Evolutionary conservation across 768 basidiomycete species (phyloP).

Genomic region (Lactarius quietus): DNA sequence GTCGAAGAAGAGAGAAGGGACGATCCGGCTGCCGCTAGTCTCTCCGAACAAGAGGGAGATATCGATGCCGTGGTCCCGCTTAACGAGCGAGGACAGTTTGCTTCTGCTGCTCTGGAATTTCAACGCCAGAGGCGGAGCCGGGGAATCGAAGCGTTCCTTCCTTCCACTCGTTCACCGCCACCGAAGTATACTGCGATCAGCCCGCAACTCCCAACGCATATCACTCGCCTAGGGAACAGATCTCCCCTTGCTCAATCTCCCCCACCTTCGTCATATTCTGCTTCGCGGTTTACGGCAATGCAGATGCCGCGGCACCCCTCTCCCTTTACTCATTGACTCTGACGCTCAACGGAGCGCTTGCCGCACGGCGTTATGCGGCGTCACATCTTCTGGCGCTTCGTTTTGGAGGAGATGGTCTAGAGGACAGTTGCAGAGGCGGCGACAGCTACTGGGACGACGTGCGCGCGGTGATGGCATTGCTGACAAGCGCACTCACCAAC

Average conservation of each 20-base stretch:
- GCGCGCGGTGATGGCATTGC: slow-evolving; percentile 63
- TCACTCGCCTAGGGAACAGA: slow-evolving; percentile 22
- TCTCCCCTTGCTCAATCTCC: slow-evolving; percentile 22
- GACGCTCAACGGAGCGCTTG: slow-evolving; percentile 61
- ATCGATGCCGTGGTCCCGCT: slow-evolving; percentile 11
- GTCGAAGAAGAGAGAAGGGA: slow-evolving; percentile 41
- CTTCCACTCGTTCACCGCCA: slow-evolving; percentile 34
- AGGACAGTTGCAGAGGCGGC: slow-evolving; percentile 28
- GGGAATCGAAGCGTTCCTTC: slow-evolving; percentile 47
- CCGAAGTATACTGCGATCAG: slow-evolving; percentile 20
- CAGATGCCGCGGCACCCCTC: slow-evolving; percentile 61
- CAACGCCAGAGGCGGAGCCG: slow-evolving; percentile 49
- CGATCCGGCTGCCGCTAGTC: not conserved
- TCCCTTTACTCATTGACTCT: slow-evolving; percentile 60
- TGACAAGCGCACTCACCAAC: slow-evolving; percentile 66
- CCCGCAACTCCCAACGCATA: slow-evolving; percentile 21
- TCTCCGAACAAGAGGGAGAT: slow-evolving; percentile 12
- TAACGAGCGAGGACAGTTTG: slow-evolving; percentile 46
- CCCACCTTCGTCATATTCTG: slow-evolving; percentile 27
- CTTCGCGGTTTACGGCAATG: slow-evolving; percentile 62
- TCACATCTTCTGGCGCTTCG: slow-evolving; percentile 77
- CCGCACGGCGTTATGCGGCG: slow-evolving; percentile 73
- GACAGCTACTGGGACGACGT: slow-evolving; percentile 83
- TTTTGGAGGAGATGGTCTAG: slow-evolving; percentile 41
- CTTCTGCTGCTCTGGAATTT: slow-evolving; percentile 56